Conservation (phyloP, 1,284 basidiomycete species). For the Cryptococcus depauperatus region DNA sequence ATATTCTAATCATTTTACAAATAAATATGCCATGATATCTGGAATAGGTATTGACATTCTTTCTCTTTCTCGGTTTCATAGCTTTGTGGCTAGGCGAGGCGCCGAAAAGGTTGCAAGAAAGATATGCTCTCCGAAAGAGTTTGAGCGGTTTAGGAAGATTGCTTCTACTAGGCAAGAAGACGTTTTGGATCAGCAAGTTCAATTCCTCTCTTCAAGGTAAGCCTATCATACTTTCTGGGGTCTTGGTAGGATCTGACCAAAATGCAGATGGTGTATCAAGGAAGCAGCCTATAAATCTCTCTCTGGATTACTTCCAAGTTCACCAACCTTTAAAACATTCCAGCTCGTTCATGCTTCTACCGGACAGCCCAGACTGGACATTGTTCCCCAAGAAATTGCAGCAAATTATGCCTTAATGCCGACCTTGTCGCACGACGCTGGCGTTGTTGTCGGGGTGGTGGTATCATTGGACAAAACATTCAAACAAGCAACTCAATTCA, state of each 20-base stretch:
- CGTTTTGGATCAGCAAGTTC: conserved; percentile 9
- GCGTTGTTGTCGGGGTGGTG: conserved; percentile 69
- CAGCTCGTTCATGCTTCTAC: conserved; percentile 23
- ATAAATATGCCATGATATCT: conserved; percentile 49
- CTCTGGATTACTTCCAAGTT: conserved; percentile 48
- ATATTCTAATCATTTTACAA: no score
- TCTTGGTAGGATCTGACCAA: background rate
- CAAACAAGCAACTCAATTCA: background rate
- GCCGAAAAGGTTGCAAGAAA: conserved; percentile 55
- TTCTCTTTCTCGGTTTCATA: conserved; percentile 57
- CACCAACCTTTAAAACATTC: conserved; percentile 51
- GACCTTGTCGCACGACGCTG: conserved; percentile 76
- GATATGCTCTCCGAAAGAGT: conserved; percentile 48
- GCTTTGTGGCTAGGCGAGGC: conserved; percentile 53
- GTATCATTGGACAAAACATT: conserved; percentile 44
- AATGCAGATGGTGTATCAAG: conserved; percentile 69
- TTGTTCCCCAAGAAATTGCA: conserved; percentile 1
- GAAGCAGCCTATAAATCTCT: conserved; percentile 86
- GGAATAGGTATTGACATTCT: conserved; percentile 74
- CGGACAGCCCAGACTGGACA: conserved; percentile 20
- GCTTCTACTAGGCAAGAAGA: background rate
- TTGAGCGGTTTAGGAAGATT: conserved; percentile 7
- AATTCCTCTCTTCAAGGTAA: conserved; percentile 18
- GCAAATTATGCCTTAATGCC: conserved; percentile 48
- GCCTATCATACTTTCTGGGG: background rate